Base-by-base conservation (phyloP, 352 stramenopile genomes). In the Phytophthora tentaculata region DNA sequence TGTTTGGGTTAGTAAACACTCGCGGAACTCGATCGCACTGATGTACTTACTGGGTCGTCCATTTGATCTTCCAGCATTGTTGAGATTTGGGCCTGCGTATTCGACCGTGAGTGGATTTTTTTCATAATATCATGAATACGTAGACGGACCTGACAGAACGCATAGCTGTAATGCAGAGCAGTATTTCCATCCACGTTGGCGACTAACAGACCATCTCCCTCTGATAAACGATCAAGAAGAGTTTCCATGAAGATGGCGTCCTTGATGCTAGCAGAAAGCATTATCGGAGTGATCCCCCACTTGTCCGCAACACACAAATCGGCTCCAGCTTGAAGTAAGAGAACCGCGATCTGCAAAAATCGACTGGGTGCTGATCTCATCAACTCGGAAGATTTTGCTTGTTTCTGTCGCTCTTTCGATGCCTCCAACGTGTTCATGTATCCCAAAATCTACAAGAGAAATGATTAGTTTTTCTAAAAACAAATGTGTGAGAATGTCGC, bases 151-250 rank as follows among this genome's bases (percentile, higher is more conserved):
- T 78, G 73, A 53, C 70, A 76, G 57, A 89, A 92, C 4, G 82
- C 84, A 73, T 92, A 92, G 56, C 76, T 80, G 58, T 92, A 90
- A 56, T 92, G 84, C 2, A 92, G 58, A 13, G 79, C 75, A 7
- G 69, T 79, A 47, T 88, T 92, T 6, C 79, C 82, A 16, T 78
- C 37, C 4, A 24, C 26, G 53, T 92, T 82, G 12, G n/a, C n/a
- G 16, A 43, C 17, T 22, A 50, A 50, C 5, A 90, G 56, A 13
- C 74, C 56, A 1, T 69, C 50, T 39, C 73, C 49, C 1, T 67
- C 70, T 5, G 56, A 48, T 1, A 61, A 23, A 14, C 59, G 66
- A 8, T 82, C 64, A 16, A 92, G 50, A 12, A 92, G 58, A 3
- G 58, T 55, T 28, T 82, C 64, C 35, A 90, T 71, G 5, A 88